Evolutionary conservation across 805 yeast genomes (phyloP).

Genomic region (Myxozyma geophila): DNA sequence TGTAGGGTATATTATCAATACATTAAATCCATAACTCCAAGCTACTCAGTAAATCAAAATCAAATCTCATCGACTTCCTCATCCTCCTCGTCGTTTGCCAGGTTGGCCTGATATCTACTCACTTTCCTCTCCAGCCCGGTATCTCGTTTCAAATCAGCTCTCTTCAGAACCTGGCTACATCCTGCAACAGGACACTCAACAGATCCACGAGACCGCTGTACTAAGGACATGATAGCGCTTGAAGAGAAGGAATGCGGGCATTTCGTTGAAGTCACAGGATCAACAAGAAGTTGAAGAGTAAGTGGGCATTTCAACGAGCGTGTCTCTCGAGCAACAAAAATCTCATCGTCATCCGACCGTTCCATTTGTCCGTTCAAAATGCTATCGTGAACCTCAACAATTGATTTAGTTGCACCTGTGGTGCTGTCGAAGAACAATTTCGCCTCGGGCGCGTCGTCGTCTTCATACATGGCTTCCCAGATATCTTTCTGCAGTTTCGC

Average conservation of each 20-base stretch:
- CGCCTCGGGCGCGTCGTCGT: constrained; percentile 30
- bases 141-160: constrained; percentile 15
- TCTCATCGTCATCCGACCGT: constrained; percentile 40
- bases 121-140: constrained; percentile 27
- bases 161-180: constrained; percentile 18
- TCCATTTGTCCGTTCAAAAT: background rate
- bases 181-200: constrained; percentile 37
- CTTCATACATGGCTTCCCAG: constrained; percentile 27
- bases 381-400: background rate
- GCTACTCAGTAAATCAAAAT: background rate
- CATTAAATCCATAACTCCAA: too few species aligned
- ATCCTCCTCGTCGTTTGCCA: constrained; percentile 11
- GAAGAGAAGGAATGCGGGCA: constrained; percentile 43
- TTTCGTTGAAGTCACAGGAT: constrained; percentile 42
- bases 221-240: constrained; percentile 36
- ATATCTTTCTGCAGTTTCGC: constrained; percentile 8
- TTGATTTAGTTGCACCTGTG: background rate
- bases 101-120: constrained; percentile 16
- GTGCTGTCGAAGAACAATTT: constrained; percentile 18
- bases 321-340: constrained; percentile 39
- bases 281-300: constrained; percentile 38
- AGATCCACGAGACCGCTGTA: background rate
- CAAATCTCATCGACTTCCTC: constrained; percentile 25
- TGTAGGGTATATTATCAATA: too few species aligned
- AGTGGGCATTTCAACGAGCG: constrained; percentile 43